Evolutionary conservation across 1,284 basidiomycete genomes (phyloP).

Genomic region (Ganoderma lucidum): DNA sequence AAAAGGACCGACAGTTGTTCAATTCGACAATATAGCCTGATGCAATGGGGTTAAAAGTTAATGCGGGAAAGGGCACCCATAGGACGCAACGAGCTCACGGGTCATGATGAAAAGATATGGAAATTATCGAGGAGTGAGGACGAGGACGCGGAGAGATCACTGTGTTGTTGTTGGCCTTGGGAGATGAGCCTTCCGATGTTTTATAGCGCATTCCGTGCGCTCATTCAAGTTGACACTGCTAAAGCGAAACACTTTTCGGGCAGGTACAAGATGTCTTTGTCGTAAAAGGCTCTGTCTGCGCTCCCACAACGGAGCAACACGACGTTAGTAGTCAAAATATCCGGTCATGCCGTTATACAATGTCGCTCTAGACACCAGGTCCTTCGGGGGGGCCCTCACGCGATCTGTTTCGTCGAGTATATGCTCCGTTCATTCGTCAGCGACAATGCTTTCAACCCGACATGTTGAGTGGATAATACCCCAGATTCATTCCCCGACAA

Average conservation of each 20-base stretch:
- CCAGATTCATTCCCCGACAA: neutral
- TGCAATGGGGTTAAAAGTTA: neutral
- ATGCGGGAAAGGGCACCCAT: neutral
- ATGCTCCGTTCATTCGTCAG: neutral
- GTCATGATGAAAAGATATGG: neutral
- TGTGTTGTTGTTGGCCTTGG: neutral
- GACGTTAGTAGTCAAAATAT: conserved; percentile 3
- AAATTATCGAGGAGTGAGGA: neutral
- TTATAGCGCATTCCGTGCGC: conserved; percentile 15
- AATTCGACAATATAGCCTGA: conserved; percentile 54
- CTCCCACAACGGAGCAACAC: conserved; percentile 5
- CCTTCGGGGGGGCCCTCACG: neutral
- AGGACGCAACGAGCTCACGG: neutral
- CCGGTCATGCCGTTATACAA: conserved; percentile 11
- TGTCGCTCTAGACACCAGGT: conserved; percentile 7
- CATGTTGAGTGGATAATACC: neutral
- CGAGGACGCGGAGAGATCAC: neutral
- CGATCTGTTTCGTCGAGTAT: neutral
- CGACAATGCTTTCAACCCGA: neutral
- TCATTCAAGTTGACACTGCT: neutral
- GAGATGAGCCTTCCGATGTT: neutral
- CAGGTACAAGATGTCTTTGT: neutral
- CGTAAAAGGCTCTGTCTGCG: neutral
- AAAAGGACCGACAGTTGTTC: conserved; percentile 56
- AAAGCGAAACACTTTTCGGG: conserved; percentile 5